Evolutionary conservation across 306 rosid species (phyloP).

Genomic region (Citrullus amarus): DNA sequence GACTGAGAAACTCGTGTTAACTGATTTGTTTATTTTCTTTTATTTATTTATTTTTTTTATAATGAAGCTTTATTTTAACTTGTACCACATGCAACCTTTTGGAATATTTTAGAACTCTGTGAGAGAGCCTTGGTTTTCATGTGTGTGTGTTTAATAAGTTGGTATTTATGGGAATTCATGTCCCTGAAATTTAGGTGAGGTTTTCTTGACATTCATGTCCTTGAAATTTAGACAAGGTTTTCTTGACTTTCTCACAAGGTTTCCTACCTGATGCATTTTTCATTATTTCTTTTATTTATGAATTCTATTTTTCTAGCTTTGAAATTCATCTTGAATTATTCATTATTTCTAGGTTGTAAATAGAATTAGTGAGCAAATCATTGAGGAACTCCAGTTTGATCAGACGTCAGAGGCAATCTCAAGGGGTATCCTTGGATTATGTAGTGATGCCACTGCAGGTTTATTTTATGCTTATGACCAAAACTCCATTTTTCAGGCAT

Average conservation of each 20-base stretch:
- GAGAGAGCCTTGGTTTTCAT: background rate
- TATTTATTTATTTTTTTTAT: background rate
- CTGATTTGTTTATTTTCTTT: background rate
- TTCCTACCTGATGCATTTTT: conserved; percentile 3
- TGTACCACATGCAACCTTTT: background rate
- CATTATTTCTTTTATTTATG: background rate
- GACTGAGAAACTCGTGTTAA: background rate
- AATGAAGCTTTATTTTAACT: background rate
- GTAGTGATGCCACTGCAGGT: conserved; percentile 98
- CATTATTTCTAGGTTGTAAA: conserved; percentile 61
- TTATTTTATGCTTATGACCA: conserved; percentile 91
- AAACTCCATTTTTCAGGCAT: conserved; percentile 89
- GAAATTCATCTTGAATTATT: conserved; percentile 9
- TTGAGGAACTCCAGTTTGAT: conserved; percentile 96
- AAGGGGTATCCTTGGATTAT: conserved; percentile 81
- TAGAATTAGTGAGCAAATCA: conserved; percentile 82
- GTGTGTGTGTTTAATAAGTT: background rate
- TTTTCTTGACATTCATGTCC: background rate
- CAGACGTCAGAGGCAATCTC: conserved; percentile 73
- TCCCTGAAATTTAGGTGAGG: background rate
- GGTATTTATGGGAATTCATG: background rate
- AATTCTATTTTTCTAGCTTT: conserved; percentile 11
- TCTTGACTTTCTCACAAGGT: background rate
- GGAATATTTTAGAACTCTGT: background rate
- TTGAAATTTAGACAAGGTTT: background rate